These are phyloP conservation scores for Trametes cubensis DNA, from an alignment of 768 basidiomycete genomes.

Conservation along the genomic window DNA sequence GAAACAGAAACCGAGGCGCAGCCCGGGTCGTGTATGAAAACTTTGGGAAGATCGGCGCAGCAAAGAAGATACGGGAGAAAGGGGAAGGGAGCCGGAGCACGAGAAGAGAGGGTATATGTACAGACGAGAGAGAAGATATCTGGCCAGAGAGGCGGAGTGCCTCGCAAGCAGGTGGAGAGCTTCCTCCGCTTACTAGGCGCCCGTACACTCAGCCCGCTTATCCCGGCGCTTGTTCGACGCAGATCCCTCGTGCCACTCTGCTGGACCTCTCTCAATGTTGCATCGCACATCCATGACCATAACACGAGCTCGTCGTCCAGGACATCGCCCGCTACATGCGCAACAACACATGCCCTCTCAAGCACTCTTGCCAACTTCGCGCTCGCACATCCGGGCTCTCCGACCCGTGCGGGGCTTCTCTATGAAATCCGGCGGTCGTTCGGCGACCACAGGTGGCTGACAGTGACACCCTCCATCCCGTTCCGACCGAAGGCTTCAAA, in stretches of 20 bases:
- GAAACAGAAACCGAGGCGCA: slow-evolving; percentile 17
- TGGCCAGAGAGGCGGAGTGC: not conserved
- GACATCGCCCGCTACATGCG: not conserved
- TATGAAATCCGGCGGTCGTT: slow-evolving; percentile 2
- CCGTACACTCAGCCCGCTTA: not conserved
- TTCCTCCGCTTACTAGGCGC: slow-evolving; percentile 3
- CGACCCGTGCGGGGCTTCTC: slow-evolving; percentile 15
- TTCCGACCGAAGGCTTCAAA: slow-evolving; percentile 2
- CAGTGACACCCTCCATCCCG: not conserved
- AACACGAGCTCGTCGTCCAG: not conserved
- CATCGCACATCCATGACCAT: not conserved
- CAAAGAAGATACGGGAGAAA: not conserved
- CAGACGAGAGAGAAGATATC: slow-evolving; percentile 22
- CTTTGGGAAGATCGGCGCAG: slow-evolving; percentile 4
- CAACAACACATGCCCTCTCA: not conserved
- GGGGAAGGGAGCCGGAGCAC: slow-evolving; percentile 10
- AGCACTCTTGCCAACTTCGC: not conserved
- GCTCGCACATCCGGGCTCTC: slow-evolving; percentile 12
- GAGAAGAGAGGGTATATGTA: slow-evolving; percentile 24
- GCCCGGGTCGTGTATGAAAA: slow-evolving; percentile 13
- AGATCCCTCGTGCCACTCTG: not conserved
- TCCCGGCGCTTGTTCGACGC: not conserved
- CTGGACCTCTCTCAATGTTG: not conserved
- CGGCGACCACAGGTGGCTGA: not conserved
- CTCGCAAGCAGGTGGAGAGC: slow-evolving; percentile 18